phyloP scores from a whole-genome alignment of 768 basidiomycete species.

The Boletellus ananas region DNA sequence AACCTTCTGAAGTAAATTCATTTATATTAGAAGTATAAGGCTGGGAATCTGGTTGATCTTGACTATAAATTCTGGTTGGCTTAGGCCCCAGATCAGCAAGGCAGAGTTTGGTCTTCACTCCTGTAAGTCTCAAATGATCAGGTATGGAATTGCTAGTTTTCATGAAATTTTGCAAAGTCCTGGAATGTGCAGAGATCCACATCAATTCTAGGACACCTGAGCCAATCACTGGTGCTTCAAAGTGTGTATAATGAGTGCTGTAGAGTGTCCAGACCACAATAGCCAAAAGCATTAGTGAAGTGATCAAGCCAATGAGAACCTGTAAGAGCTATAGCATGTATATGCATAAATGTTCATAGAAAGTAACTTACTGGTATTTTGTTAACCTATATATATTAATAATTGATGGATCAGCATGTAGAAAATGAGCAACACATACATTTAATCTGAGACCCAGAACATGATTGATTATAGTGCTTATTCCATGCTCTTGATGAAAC shows the following conservation, averaged over 20 bases:
- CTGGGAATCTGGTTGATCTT: not conserved
- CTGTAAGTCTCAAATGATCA: not conserved
- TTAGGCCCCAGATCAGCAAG: not conserved
- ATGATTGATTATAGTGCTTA: not conserved
- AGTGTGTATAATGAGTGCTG: not conserved
- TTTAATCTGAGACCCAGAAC: not conserved
- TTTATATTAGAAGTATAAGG: not conserved
- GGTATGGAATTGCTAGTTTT: not conserved
- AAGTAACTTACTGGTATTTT: not conserved
- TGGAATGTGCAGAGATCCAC: slow-evolving; percentile 1
- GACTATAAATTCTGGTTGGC: not conserved
- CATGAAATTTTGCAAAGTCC: not conserved
- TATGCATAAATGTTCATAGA: too few species aligned
- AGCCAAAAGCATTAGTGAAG: not conserved
- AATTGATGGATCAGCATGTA: too few species aligned
- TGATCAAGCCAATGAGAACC: not conserved
- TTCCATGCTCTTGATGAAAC: not conserved
- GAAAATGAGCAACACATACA: not conserved
- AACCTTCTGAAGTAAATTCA: too few species aligned
- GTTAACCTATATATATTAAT: not conserved
- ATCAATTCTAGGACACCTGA: not conserved
- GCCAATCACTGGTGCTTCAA: not conserved
- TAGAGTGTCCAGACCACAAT: not conserved
- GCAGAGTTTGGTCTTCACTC: not conserved
- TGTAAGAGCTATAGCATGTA: not conserved